phyloP scores from a whole-genome alignment of 1,284 basidiomycete genomes.

The Stygiomarasmius scandens region DNA sequence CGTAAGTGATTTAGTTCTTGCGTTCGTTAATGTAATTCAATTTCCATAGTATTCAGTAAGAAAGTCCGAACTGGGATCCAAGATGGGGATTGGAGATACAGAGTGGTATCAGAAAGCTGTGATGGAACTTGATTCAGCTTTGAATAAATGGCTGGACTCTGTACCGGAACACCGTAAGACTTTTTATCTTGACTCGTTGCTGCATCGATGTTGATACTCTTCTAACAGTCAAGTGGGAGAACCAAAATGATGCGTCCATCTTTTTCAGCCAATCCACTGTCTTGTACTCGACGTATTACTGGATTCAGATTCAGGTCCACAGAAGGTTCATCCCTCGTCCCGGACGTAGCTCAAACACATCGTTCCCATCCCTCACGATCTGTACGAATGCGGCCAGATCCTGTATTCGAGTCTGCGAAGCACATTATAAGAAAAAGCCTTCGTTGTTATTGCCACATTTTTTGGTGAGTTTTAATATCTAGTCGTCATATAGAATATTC shows the following conservation, averaged over 20 bases:
- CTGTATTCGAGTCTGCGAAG: slow-evolving; percentile 71
- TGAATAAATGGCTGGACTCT: slow-evolving; percentile 77
- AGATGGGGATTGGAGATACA: slow-evolving; percentile 40
- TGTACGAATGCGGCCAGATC: slow-evolving; percentile 87
- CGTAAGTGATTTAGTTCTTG: slow-evolving; percentile 38
- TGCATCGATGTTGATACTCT: neutral
- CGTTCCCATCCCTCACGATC: slow-evolving; percentile 77
- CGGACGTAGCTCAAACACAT: slow-evolving; percentile 53
- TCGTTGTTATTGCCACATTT: slow-evolving; percentile 34
- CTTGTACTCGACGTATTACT: slow-evolving; percentile 71
- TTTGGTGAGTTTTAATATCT: slow-evolving; percentile 34
- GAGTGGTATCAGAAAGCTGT: slow-evolving; percentile 72
- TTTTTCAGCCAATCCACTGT: slow-evolving; percentile 73
- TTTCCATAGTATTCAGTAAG: slow-evolving; percentile 68
- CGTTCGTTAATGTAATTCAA: no score
- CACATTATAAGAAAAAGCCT: slow-evolving; percentile 38
- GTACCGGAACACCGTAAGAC: slow-evolving; percentile 65
- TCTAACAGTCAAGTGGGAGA: slow-evolving; percentile 70
- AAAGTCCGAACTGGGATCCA: slow-evolving; percentile 56
- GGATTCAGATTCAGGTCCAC: slow-evolving; percentile 78
- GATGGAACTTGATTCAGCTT: slow-evolving; percentile 71
- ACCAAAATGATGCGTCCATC: slow-evolving; percentile 52
- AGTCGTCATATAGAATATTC: neutral
- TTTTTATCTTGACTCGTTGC: neutral
- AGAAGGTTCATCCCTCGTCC: slow-evolving; percentile 80